phyloP scores from a whole-genome alignment of 495 filamentous ascomycete species.

The Astrothelium macrocarpum region DNA sequence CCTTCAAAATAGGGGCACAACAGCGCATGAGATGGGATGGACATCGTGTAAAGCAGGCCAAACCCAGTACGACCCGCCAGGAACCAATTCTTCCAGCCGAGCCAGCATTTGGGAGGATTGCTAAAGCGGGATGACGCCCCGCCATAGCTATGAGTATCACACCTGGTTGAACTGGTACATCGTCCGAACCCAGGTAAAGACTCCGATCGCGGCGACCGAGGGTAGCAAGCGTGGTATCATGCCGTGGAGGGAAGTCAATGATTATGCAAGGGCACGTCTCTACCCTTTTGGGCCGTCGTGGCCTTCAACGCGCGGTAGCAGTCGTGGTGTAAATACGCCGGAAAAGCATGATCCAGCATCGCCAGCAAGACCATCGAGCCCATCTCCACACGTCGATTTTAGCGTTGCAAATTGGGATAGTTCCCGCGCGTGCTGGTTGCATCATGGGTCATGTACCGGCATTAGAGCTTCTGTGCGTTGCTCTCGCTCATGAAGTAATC shows the following conservation, averaged over 20 bases:
- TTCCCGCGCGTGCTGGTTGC: neutral
- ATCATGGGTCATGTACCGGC: constrained; percentile 7
- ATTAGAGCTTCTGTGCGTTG: neutral
- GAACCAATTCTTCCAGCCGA: neutral
- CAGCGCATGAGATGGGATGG: neutral
- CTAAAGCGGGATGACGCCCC: neutral
- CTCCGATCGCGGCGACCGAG: neutral
- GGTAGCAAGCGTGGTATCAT: neutral
- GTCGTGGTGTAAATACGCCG: neutral
- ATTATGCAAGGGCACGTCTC: neutral
- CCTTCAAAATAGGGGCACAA: neutral
- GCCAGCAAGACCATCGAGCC: neutral
- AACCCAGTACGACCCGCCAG: neutral
- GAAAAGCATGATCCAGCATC: neutral
- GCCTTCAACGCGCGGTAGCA: neutral
- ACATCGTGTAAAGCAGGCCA: neutral
- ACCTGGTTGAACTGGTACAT: neutral
- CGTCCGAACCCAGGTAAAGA: neutral
- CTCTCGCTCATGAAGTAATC: neutral
- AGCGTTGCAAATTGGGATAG: neutral
- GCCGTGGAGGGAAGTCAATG: neutral
- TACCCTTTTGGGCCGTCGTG: neutral
- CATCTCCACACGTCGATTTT: neutral
- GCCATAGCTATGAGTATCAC: neutral
- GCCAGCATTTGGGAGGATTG: neutral